Evolutionary conservation across 2,329 filamentous ascomycete species (phyloP), one percentile per base, ranked within the genome.

Genomic region (Plectosphaerella plurivora): DNA sequence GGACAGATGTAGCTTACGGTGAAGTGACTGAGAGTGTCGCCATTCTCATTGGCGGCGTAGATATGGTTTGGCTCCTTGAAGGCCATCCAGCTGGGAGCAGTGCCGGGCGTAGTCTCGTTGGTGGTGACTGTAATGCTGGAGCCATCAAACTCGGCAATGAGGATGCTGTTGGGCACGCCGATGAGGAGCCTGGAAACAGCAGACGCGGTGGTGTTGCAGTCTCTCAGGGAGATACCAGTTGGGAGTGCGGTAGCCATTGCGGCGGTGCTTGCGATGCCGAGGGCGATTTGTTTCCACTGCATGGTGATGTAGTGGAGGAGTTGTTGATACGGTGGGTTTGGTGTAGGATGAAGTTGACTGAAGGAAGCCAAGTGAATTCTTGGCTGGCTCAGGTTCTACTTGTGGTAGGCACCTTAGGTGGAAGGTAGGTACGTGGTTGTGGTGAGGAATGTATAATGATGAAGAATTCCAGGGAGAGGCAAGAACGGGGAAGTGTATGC

Each of bases 31-130:
- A 73, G 63, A 45, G 63, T 59, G 48, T 63, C 62, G 57, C 67
- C 65, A 57, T 71, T 72, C 68, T 81, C 78, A 55, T 81, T 69
- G 18, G 76, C 72, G 45, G 73, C 73, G 53, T 77, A 79, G 44
- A 81, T 53, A 5, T 64, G 59, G 59, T 70, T 66, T 24, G 70
- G 69, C 16, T 64, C 54, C 47, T 67, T 68, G 61, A 70, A 71
- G 39, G 68, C 63, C 63, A 80, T 63, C 77, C 77, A 81, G 55
- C 73, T 77, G 20, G 76, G 70, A 1, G 55, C 58, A 4, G 64
- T 60, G 45, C 67, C 67, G 1, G 57, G 22, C 8, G 61, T 56
- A 3, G 59, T 59, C 35, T 65, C 62, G 37, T 71, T 72, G 47
- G 61, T 57, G 18, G 73, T 66, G 22, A 73, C 58, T 33, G 64